Conservation (phyloP, 805 yeast genomes). For the Priceomyces haplophilus region DNA sequence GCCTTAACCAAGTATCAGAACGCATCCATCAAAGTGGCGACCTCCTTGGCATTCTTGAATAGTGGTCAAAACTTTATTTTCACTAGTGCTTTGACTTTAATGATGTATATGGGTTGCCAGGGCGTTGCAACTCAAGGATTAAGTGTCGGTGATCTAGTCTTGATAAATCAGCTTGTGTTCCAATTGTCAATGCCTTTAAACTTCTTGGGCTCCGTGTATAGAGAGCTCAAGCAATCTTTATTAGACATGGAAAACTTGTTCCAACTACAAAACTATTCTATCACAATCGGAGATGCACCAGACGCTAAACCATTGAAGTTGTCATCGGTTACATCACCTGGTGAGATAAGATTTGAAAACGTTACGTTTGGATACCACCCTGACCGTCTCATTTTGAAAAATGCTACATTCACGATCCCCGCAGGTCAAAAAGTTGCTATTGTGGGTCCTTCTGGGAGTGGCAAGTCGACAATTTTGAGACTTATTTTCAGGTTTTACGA, state of each 20-base stretch:
- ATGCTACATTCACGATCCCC: slow-evolving; percentile 82
- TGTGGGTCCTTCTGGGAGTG: slow-evolving; percentile 96
- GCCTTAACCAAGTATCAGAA: slow-evolving; percentile 73
- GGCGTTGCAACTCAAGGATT: slow-evolving; percentile 83
- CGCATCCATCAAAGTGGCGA: slow-evolving; percentile 76
- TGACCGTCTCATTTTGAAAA: slow-evolving; percentile 76
- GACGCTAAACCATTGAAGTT: slow-evolving; percentile 61
- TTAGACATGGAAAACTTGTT: slow-evolving; percentile 95
- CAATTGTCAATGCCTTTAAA: slow-evolving; percentile 93
- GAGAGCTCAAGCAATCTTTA: slow-evolving; percentile 89
- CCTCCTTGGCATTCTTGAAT: slow-evolving; percentile 74
- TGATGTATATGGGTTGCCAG: slow-evolving; percentile 97
- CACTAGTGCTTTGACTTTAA: slow-evolving; percentile 85
- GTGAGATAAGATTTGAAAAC: slow-evolving; percentile 84
- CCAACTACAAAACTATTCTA: slow-evolving; percentile 72
- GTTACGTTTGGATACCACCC: slow-evolving; percentile 92
- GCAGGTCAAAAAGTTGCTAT: slow-evolving; percentile 90
- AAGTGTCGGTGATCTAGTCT: slow-evolving; percentile 91
- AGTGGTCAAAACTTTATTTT: slow-evolving; percentile 79
- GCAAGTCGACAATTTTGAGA: slow-evolving; percentile 85
- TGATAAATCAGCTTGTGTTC: slow-evolving; percentile 93
- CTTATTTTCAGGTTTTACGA: slow-evolving; percentile 89
- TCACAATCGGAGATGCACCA: slow-evolving; percentile 60
- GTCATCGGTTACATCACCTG: slow-evolving; percentile 41
- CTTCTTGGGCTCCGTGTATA: slow-evolving; percentile 90